Evolutionary conservation across 2,329 filamentous ascomycete species (phyloP), one percentile per base, ranked within the genome.

Genomic region (Metarhizium brunneum): DNA sequence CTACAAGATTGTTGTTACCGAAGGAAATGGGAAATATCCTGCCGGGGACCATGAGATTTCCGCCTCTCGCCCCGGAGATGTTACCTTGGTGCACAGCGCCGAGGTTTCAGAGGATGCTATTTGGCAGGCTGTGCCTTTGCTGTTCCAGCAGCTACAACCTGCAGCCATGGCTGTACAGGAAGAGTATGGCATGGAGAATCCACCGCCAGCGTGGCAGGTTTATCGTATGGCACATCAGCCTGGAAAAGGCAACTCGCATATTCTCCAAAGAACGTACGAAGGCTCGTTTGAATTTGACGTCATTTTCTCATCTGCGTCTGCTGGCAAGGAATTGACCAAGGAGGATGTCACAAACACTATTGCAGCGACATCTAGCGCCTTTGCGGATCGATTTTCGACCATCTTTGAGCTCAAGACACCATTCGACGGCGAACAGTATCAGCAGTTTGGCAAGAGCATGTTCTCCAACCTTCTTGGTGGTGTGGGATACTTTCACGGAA

Each of bases 381-480:
- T 96, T 69, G 81, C 82, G 38, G 78, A 87, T 53, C 85, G 87
- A 32, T 99, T 95, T 69, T 73, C 82, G 14, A 78, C 83, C 20
- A 77, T 90, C 36, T 73, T 73, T 53, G 77, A 84, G 53, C 85
- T 90, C 1, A 80, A 90, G 64, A 75, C 85, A 0, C 92, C 94
- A 0, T 99, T 94, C 70, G 75, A 82, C 18, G 79, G 81, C 3
- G 78, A 83, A 3, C 84, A 89, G 65, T 94, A 95, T 68, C 77
- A 83, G 50, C 79, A 79, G 56, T 96, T 97, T 69, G 90, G 86
- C 60, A 88, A 90, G 69, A 92, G 87, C 60, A 87, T 99, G 78
- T 88, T 99, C 63, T 96, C 92, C 2, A 99, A 97, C 69, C 76
- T 99, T 38, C 79, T 96, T 40, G 94, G 94, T 55, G 94, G 94